phyloP scores from a whole-genome alignment of 306 rosid genomes.

The Albizia julibrissin region DNA sequence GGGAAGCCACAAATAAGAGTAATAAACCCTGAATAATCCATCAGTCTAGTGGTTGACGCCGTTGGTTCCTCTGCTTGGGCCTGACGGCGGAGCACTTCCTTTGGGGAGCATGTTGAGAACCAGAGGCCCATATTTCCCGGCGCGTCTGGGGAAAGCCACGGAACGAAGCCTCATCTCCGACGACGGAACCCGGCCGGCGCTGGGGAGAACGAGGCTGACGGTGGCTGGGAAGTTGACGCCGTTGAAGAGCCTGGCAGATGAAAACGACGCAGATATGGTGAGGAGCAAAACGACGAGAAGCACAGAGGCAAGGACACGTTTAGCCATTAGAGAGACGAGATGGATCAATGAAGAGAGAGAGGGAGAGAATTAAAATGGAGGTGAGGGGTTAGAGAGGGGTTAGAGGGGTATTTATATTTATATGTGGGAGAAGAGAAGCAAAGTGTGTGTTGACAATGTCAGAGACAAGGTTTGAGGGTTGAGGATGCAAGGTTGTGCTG shows the following conservation, averaged over 20 bases:
- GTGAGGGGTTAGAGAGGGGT: background rate
- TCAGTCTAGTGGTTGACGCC: constrained; percentile 44
- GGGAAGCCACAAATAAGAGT: background rate
- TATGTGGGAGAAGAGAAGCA: background rate
- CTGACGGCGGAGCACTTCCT: constrained; percentile 58
- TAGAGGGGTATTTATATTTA: background rate
- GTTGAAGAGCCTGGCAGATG: constrained; percentile 41
- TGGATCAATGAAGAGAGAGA: background rate
- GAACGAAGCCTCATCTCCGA: background rate
- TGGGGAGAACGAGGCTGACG: constrained; percentile 41
- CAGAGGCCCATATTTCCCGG: constrained; percentile 41
- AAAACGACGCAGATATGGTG: constrained; percentile 13
- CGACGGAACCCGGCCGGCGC: constrained; percentile 1
- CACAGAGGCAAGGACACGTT: background rate
- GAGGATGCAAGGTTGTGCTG: background rate
- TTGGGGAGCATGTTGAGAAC: constrained; percentile 71
- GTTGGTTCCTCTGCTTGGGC: constrained; percentile 66
- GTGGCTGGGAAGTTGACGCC: background rate
- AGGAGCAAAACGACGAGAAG: constrained; percentile 22
- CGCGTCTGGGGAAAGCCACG: background rate
- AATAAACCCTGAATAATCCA: background rate
- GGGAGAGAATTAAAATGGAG: background rate
- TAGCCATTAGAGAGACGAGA: constrained; percentile 30
- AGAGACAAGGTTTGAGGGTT: background rate
- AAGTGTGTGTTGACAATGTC: constrained; percentile 35